A percentile compares a stretch with the other conserved stretches of the same genome.
phyloP scores from a whole-genome alignment of 371 early-diverging fungal genomes.

The Phascolomyces articulosus region DNA sequence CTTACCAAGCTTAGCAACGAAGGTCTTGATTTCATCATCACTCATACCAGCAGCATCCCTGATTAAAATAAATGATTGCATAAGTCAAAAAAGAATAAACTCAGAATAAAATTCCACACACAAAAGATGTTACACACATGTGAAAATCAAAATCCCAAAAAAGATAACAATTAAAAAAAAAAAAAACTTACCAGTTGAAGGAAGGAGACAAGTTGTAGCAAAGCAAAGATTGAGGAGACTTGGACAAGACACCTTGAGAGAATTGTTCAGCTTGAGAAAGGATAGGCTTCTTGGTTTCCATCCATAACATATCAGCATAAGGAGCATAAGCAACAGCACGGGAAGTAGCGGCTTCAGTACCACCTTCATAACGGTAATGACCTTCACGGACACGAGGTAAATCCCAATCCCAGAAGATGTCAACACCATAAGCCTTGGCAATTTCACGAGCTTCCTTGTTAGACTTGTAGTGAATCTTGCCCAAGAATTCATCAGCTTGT shows the following conservation, averaged over 20 bases:
- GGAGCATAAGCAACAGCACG: slow-evolving; percentile 91
- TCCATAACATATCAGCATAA: slow-evolving; percentile 97
- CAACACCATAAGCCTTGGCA: slow-evolving; percentile 81
- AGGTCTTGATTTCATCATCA: slow-evolving; percentile 87
- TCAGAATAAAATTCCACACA: neutral
- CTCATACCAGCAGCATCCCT: slow-evolving; percentile 90
- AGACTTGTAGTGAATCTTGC: slow-evolving; percentile 67
- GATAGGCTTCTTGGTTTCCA: slow-evolving; percentile 97
- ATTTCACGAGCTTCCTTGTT: slow-evolving; percentile 83
- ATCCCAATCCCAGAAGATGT: slow-evolving; percentile 94
- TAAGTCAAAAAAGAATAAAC: neutral
- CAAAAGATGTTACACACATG: neutral
- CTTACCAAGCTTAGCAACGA: slow-evolving; percentile 80
- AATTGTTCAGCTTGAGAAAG: slow-evolving; percentile 93
- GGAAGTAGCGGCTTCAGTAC: slow-evolving; percentile 88
- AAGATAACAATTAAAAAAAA: neutral
- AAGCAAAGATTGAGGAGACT: slow-evolving; percentile 67
- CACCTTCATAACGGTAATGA: slow-evolving; percentile 94
- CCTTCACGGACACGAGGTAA: slow-evolving; percentile 93
- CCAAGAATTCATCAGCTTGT: slow-evolving; percentile 56
- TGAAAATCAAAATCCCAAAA: slow-evolving; percentile 10
- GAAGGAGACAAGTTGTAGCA: slow-evolving; percentile 98
- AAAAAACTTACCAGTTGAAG: slow-evolving; percentile 91
- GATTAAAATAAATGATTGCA: neutral
- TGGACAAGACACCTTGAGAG: slow-evolving; percentile 76